A percentile compares a stretch with the other conserved stretches of the same genome.
These are phyloP conservation scores for Suaeda aralocaspica DNA, from an alignment of 148 eudicot species.

Conservation along the genomic window DNA sequence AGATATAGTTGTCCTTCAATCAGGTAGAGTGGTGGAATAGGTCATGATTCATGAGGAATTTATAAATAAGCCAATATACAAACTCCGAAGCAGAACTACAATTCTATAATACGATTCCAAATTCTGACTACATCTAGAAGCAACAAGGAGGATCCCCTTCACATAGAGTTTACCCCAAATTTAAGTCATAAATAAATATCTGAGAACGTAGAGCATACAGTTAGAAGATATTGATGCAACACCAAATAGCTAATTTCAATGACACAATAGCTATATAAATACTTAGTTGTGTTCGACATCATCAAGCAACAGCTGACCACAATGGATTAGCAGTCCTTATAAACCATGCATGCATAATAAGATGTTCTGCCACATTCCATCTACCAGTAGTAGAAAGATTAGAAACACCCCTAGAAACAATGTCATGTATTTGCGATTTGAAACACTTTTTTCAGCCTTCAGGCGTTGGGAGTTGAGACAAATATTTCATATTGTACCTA, in stretches of 20 bases:
- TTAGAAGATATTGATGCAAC: background rate
- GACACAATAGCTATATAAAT: background rate
- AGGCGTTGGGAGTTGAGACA: too few relatives aligned
- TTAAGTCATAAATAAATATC: background rate
- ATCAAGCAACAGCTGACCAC: too few relatives aligned
- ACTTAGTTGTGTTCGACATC: too few relatives aligned
- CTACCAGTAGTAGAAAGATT: too few relatives aligned
- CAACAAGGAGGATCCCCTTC: constrained; percentile 1
- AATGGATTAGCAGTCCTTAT: too few relatives aligned
- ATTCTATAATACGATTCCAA: background rate
- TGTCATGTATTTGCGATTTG: too few relatives aligned
- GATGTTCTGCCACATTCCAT: too few relatives aligned
- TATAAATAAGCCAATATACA: background rate
- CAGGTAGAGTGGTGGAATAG: background rate
- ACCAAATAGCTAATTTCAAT: background rate
- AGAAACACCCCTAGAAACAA: too few relatives aligned
- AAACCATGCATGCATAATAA: too few relatives aligned
- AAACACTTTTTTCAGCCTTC: too few relatives aligned
- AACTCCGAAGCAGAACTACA: constrained; percentile 2
- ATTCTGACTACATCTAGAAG: constrained; percentile 1
- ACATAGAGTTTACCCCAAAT: background rate
- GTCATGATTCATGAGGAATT: background rate
- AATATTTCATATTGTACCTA: too few relatives aligned
- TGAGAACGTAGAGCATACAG: background rate
- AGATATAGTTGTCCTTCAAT: background rate